Evolutionary conservation across 495 filamentous ascomycete genomes (phyloP).

Genomic region (Talaromyces liani): DNA sequence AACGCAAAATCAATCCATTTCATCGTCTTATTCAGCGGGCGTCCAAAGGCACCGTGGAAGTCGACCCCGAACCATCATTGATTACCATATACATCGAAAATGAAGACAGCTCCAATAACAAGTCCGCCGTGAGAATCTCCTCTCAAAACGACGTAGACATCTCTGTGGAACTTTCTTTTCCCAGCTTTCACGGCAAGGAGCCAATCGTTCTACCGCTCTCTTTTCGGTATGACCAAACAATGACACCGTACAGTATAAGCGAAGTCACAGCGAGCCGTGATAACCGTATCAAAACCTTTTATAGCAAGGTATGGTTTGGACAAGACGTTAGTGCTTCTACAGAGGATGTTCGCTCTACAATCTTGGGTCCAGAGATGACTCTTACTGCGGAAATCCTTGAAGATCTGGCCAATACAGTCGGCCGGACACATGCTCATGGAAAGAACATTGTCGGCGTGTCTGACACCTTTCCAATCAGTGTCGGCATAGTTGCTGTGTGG

Average conservation of each 20-base stretch:
- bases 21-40: background rate
- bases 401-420: background rate
- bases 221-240: background rate
- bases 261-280: conserved; percentile 64
- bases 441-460: conserved; percentile 55
- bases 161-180: background rate
- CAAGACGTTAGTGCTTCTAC: background rate
- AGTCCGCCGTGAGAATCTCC: background rate
- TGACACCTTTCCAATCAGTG: conserved; percentile 97
- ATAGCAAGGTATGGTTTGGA: conserved; percentile 56
- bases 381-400: background rate
- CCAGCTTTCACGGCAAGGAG: background rate
- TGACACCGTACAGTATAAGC: background rate
- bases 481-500: conserved; percentile 96
- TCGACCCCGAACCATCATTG: background rate
- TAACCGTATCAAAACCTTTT: conserved; percentile 82
- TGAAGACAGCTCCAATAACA: background rate
- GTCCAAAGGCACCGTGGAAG: background rate
- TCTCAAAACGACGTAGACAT: background rate
- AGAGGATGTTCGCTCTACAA: background rate
- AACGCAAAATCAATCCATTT: background rate
- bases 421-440: background rate
- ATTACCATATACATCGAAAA: background rate
- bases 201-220: background rate
- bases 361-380: background rate